Percentiles rank a stretch among this genome's conserved stretches.
Conservation (phyloP, 1,284 basidiomycete species). For the Stygiomarasmius scandens region DNA sequence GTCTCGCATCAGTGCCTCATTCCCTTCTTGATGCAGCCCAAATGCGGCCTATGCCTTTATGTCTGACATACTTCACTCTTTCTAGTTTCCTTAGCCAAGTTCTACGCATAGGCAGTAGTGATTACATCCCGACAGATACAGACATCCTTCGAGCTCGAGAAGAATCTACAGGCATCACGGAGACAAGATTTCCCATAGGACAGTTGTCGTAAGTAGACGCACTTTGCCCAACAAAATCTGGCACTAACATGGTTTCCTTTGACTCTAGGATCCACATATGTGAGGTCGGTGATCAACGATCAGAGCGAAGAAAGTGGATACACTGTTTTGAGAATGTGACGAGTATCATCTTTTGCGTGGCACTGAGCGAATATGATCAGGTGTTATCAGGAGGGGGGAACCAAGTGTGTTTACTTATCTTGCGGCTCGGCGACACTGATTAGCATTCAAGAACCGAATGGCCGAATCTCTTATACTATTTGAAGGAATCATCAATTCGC, state of each 20-base stretch:
- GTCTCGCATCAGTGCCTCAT: too few species aligned
- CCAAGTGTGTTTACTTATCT: constrained; percentile 54
- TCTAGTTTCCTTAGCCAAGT: constrained; percentile 88
- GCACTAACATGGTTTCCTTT: too few species aligned
- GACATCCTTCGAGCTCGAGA: constrained; percentile 89
- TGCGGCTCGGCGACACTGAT: not conserved
- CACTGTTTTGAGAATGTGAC: too few species aligned
- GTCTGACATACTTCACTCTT: not conserved
- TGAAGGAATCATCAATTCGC: too few species aligned
- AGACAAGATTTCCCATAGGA: constrained; percentile 81
- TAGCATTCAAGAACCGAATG: constrained; percentile 84
- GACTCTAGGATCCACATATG: constrained; percentile 86
- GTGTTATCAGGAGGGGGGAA: constrained; percentile 79
- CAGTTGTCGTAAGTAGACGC: constrained; percentile 74
- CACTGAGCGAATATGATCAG: constrained; percentile 94
- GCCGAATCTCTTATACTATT: constrained; percentile 91
- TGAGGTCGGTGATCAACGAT: constrained; percentile 91
- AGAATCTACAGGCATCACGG: constrained; percentile 92
- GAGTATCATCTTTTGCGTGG: constrained; percentile 94
- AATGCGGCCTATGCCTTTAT: not conserved
- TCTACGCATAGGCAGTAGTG: too few species aligned
- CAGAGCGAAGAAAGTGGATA: too few species aligned
- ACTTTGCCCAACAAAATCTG: too few species aligned
- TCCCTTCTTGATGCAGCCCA: not conserved
- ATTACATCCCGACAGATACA: constrained; percentile 84